These are phyloP conservation scores for Podospora tetraspora DNA, from an alignment of 495 filamentous ascomycete genomes.

Conservation along the genomic window DNA sequence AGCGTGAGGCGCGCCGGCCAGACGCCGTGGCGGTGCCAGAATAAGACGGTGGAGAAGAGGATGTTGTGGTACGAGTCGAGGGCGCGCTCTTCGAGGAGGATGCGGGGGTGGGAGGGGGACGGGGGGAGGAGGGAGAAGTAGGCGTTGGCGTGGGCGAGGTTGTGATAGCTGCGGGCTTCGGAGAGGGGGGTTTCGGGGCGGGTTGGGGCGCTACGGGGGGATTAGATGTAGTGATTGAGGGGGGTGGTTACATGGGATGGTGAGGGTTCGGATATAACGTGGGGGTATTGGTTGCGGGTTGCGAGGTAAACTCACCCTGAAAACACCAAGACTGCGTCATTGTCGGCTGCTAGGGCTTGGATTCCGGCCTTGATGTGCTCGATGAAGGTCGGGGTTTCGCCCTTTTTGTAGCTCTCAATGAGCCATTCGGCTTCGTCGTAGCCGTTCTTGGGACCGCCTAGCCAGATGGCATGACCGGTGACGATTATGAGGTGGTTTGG, in stretches of 20 bases:
- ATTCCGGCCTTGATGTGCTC: conserved; percentile 65
- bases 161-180: conserved; percentile 66
- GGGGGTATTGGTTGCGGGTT: background rate
- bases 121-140: conserved; percentile 38
- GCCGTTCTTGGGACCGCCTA: conserved; percentile 56
- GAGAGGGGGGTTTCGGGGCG: conserved; percentile 48
- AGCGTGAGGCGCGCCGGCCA: conserved; percentile 58
- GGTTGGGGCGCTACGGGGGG: conserved; percentile 62
- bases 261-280: background rate
- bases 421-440: conserved; percentile 63
- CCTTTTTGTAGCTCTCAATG: conserved; percentile 64
- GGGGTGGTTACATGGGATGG: conserved; percentile 4
- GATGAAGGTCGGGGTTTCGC: conserved; percentile 68
- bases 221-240: too few species aligned
- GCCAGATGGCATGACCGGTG: conserved; percentile 78
- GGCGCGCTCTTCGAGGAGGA: conserved; percentile 58
- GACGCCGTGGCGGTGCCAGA: conserved; percentile 41
- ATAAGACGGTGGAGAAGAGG: conserved; percentile 61
- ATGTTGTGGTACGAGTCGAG: conserved; percentile 80
- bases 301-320: conserved; percentile 61
- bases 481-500: conserved; percentile 61
- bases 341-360: conserved; percentile 35
- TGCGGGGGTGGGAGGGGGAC: conserved; percentile 17
- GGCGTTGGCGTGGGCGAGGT: conserved; percentile 39
- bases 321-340: conserved; percentile 52